Evolutionary conservation across 140 eudicot species (phyloP), one percentile per base, ranked within the genome.

Genomic region (Artemisia princeps): DNA sequence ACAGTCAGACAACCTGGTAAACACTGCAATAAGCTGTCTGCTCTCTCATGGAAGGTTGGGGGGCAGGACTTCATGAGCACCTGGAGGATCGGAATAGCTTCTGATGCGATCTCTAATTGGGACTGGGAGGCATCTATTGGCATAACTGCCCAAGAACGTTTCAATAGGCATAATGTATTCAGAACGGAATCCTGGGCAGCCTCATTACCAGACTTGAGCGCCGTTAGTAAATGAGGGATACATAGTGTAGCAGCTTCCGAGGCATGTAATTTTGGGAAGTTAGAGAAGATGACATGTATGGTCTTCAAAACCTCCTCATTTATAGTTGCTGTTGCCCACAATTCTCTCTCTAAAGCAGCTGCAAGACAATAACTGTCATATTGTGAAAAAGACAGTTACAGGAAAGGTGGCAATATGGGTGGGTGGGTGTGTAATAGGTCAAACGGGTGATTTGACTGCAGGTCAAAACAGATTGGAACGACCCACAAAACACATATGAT

Each of bases 1-100:
- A 88, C 87, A 20, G 90, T 85, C 71, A 88, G 73, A 68, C 90
- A 85, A 65, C 96, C 96, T 3, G 96, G 96, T 63, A 88, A 81
- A 64, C 90, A 67, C 64, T 77, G 82, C 86, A 88, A 77, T 49
- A 88, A 74, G 84, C 77, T 79, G 17, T 81, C 86, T 50, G 88
- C 81, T 73, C 90, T 83, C 9, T 88, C 94, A 28, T 79, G 88
- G 62, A 88, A 83, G 66, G 83, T 72, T 13, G 90, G 90, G 17
- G 94, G 96, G 64, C 96, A 83, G 9, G 84, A 83, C 68, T 83
- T 83, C 80, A 88, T 56, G 48, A 88, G 85, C 90, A 69, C 69
- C 74, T 88, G 96, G 65, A 88, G 80, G 62, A 77, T 78, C 2
- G 96, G 96, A 62, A 88, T 85, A 65, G 86, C 94, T 81, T 88